These are phyloP conservation scores for Rhodotorula sp. DNA, from an alignment of 1,284 basidiomycete genomes.

Conservation along the genomic window DNA sequence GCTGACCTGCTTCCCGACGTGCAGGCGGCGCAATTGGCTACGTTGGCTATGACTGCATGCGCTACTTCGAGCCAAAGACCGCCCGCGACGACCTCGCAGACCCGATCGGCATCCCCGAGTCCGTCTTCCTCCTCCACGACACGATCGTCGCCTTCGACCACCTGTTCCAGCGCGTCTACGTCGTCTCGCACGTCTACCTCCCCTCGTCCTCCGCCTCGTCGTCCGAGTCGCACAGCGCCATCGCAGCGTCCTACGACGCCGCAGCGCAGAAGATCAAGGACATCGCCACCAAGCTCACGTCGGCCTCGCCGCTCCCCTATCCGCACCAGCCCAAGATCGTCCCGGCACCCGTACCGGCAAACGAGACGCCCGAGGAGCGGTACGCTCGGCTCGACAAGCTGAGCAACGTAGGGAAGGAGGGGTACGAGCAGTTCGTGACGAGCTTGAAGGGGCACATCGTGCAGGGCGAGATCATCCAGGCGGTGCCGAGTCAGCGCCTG, in stretches of 20 bases:
- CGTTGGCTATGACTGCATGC: slow-evolving; percentile 93
- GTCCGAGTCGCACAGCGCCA: slow-evolving; percentile 42
- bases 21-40: slow-evolving; percentile 94
- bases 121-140: slow-evolving; percentile 95
- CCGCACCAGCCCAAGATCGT: slow-evolving; percentile 56
- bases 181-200: slow-evolving; percentile 92
- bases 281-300: slow-evolving; percentile 67
- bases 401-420: slow-evolving; percentile 90
- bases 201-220: slow-evolving; percentile 58
- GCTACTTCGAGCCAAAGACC: slow-evolving; percentile 95
- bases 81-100: slow-evolving; percentile 60
- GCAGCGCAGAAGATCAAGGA: slow-evolving; percentile 75
- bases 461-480: slow-evolving; percentile 97
- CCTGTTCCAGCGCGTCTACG: slow-evolving; percentile 89
- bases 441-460: slow-evolving; percentile 90
- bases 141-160: slow-evolving; percentile 96
- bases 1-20: background rate
- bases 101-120: slow-evolving; percentile 87
- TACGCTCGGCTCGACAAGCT: slow-evolving; percentile 13
- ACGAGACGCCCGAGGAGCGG: slow-evolving; percentile 7
- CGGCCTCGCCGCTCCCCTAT: slow-evolving; percentile 57
- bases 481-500: slow-evolving; percentile 92
- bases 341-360: slow-evolving; percentile 57
- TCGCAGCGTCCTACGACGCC: slow-evolving; percentile 70
- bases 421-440: slow-evolving; percentile 91